A percentile compares a stretch with the other conserved stretches of the same genome.
These are phyloP conservation scores for Rhizophagus clarus DNA, from an alignment of 192 early-diverging fungal species.

Conservation along the genomic window DNA sequence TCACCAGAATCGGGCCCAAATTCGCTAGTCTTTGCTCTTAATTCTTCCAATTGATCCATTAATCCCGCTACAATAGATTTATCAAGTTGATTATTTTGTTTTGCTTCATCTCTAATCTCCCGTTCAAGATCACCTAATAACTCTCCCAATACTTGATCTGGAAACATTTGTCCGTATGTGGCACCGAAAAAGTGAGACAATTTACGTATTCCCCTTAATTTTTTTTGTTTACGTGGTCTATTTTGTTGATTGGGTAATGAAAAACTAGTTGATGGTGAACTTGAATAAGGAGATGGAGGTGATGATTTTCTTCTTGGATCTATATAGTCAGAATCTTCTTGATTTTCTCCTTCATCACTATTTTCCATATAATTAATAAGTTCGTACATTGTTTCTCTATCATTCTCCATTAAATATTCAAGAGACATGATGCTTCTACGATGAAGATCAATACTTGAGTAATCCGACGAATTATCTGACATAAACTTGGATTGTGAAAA, in stretches of 20 bases:
- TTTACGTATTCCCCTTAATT: conserved; percentile 13
- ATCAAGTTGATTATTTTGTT: conserved; percentile 18
- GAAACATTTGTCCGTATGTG: conserved; percentile 32
- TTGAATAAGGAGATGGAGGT: conserved; percentile 6
- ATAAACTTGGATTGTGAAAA: background rate
- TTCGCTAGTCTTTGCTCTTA: conserved; percentile 19
- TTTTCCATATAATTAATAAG: conserved; percentile 27
- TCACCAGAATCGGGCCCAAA: conserved; percentile 14
- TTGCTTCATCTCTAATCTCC: conserved; percentile 30
- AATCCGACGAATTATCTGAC: background rate
- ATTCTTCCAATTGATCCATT: conserved; percentile 24
- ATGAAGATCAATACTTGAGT: conserved; percentile 24
- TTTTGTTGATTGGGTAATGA: background rate
- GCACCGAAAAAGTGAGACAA: conserved; percentile 32
- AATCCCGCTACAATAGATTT: conserved; percentile 16
- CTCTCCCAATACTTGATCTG: conserved; percentile 24
- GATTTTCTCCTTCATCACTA: conserved; percentile 13
- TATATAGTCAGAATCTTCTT: background rate
- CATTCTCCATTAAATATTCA: conserved; percentile 33
- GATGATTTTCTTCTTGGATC: background rate
- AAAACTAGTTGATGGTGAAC: background rate
- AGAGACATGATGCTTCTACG: conserved; percentile 18
- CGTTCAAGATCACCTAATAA: conserved; percentile 27
- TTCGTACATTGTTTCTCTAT: conserved; percentile 25
- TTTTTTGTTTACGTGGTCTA: background rate